Evolutionary conservation across 306 rosid genomes (phyloP).

Genomic region (Vigna unguiculata): DNA sequence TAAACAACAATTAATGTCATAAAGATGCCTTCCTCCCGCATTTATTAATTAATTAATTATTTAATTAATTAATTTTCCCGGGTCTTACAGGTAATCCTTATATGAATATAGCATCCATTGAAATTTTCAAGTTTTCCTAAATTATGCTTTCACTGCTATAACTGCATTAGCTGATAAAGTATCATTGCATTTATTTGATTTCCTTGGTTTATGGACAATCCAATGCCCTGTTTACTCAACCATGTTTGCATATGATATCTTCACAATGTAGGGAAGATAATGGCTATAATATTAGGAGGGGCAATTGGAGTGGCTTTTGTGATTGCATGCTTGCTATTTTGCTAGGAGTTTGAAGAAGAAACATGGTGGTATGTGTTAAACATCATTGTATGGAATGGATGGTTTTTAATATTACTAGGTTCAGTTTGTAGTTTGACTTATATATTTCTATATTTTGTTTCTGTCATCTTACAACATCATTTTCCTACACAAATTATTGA

Average conservation of each 20-base stretch:
- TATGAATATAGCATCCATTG: neutral
- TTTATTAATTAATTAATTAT: no score
- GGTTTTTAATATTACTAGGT: slow-evolving; percentile 10
- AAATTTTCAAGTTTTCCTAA: slow-evolving; percentile 4
- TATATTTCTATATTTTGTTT: slow-evolving; percentile 36
- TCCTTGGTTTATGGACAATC: no score
- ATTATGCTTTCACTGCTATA: neutral
- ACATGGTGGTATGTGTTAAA: slow-evolving; percentile 71
- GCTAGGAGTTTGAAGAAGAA: no score
- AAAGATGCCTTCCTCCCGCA: no score
- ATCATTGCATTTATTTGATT: slow-evolving; percentile 12
- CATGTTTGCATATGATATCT: slow-evolving; percentile 8
- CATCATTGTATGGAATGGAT: neutral
- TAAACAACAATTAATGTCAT: no score
- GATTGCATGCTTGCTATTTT: slow-evolving; percentile 78
- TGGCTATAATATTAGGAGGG: slow-evolving; percentile 93
- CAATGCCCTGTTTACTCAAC: no score
- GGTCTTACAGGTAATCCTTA: no score
- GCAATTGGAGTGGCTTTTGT: slow-evolving; percentile 89
- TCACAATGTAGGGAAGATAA: slow-evolving; percentile 68
- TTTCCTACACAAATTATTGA: slow-evolving; percentile 81
- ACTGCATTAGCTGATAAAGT: slow-evolving; percentile 19
- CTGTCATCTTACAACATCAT: slow-evolving; percentile 41
- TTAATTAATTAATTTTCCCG: no score
- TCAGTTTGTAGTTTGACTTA: neutral